A percentile compares a stretch with the other conserved stretches of the same genome.
These are phyloP conservation scores for Naegleria fowleri DNA, from an alignment of 208 protist species.

Conservation along the genomic window DNA sequence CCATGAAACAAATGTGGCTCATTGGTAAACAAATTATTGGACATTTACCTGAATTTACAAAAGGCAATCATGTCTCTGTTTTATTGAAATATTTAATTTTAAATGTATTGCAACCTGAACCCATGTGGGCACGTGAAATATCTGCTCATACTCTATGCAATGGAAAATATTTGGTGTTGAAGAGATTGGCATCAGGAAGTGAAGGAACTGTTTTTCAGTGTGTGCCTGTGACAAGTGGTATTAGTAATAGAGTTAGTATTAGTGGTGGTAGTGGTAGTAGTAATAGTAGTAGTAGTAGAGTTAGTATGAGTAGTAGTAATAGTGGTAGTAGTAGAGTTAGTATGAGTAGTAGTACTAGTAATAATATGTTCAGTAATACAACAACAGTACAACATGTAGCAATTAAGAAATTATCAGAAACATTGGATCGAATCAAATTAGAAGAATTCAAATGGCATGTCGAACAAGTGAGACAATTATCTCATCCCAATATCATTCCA, in stretches of 20 bases:
- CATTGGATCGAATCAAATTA: not conserved
- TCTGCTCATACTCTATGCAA: not conserved
- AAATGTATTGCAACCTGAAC: not conserved
- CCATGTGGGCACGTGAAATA: not conserved
- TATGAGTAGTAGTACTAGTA: not conserved
- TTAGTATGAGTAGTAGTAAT: not conserved
- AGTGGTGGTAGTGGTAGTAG: not conserved
- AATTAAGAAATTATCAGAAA: not conserved
- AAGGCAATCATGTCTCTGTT: not conserved
- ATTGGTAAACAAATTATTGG: not conserved
- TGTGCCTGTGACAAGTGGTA: not conserved
- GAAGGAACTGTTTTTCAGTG: not conserved
- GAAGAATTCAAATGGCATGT: not conserved
- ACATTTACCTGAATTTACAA: not conserved
- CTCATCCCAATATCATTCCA: not conserved
- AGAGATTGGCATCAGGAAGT: not conserved
- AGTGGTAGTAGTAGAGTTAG: not conserved
- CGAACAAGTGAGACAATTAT: not conserved
- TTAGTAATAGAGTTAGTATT: not conserved
- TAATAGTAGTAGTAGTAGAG: not conserved
- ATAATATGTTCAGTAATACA: not conserved
- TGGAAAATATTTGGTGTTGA: not conserved
- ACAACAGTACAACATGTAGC: not conserved
- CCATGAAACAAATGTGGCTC: not conserved
- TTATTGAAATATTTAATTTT: constrained; percentile 17